Evolutionary conservation across 331 rosid genomes (phyloP).

Genomic region (Arachis monticola): DNA sequence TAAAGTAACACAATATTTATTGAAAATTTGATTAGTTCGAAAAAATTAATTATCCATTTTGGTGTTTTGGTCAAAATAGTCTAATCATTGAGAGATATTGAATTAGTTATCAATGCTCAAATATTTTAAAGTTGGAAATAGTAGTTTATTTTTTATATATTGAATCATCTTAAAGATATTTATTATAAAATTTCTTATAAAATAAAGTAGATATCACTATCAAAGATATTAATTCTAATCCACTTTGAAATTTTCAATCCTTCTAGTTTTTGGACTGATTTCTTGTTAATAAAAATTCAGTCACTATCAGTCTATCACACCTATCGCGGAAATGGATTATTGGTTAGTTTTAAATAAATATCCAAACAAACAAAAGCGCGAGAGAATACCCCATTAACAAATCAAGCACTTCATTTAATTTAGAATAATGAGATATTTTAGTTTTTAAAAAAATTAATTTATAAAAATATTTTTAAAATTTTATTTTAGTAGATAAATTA

Average conservation of each 20-base stretch:
- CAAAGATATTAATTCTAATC: slow-evolving; percentile 20
- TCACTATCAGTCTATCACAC: slow-evolving; percentile 2
- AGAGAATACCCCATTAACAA: not conserved
- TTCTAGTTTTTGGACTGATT: not conserved
- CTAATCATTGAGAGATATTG: no score
- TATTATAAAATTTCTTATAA: not conserved
- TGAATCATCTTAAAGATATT: slow-evolving; percentile 8
- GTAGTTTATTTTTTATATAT: no score
- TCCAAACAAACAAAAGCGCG: not conserved
- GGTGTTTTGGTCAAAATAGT: no score
- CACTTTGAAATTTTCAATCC: slow-evolving; percentile 15
- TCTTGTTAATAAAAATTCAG: not conserved
- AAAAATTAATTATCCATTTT: no score
- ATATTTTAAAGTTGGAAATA: no score
- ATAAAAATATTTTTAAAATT: no score
- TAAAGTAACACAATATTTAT: no score
- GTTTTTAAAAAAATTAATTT: no score
- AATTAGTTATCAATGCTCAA: no score
- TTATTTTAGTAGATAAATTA: no score
- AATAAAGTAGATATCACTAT: slow-evolving; percentile 13
- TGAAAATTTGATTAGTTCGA: no score
- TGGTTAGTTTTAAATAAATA: not conserved
- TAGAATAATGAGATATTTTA: no score
- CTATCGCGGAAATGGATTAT: not conserved
- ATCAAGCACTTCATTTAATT: not conserved